Evolutionary conservation across 768 basidiomycete species (phyloP).

Genomic region (Lepiota venenata): DNA sequence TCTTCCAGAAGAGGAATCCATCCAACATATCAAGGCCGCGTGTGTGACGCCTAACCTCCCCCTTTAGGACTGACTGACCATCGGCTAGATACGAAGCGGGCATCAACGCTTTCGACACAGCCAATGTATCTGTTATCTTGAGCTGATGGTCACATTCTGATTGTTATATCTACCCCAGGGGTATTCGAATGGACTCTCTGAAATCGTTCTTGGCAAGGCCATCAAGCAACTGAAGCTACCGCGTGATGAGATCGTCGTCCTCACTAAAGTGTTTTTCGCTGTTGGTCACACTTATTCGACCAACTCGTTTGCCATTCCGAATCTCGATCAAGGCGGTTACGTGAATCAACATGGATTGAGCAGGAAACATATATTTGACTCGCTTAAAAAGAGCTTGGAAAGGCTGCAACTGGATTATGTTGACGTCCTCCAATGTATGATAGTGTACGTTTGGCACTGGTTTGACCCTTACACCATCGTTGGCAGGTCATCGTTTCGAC

Average conservation of each 20-base stretch:
- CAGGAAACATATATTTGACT: slow-evolving; percentile 69
- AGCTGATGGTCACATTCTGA: not conserved
- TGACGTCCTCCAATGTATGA: slow-evolving; percentile 68
- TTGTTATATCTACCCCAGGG: slow-evolving; percentile 29
- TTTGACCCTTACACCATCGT: slow-evolving; percentile 26
- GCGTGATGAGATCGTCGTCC: slow-evolving; percentile 74
- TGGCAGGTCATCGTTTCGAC: slow-evolving; percentile 53
- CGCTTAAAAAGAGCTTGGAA: slow-evolving; percentile 59
- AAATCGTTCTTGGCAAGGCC: slow-evolving; percentile 66
- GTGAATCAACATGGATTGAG: slow-evolving; percentile 50
- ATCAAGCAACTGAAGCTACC: slow-evolving; percentile 65
- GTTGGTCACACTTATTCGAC: slow-evolving; percentile 23
- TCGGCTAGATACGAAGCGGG: slow-evolving; percentile 52
- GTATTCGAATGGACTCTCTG: slow-evolving; percentile 66
- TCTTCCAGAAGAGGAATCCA: slow-evolving; percentile 43
- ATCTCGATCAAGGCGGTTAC: slow-evolving; percentile 40
- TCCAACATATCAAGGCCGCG: slow-evolving; percentile 52
- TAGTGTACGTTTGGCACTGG: slow-evolving; percentile 6
- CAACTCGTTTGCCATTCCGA: slow-evolving; percentile 8
- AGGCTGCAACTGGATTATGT: slow-evolving; percentile 74
- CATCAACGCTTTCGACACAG: slow-evolving; percentile 61
- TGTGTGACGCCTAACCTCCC: slow-evolving; percentile 17
- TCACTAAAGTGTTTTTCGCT: slow-evolving; percentile 55
- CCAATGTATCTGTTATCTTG: slow-evolving; percentile 30
- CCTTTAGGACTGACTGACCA: not conserved